Evolutionary conservation across 2,329 filamentous ascomycete genomes (phyloP).

Genomic region (Nothophaeocryptopus gaeumannii): DNA sequence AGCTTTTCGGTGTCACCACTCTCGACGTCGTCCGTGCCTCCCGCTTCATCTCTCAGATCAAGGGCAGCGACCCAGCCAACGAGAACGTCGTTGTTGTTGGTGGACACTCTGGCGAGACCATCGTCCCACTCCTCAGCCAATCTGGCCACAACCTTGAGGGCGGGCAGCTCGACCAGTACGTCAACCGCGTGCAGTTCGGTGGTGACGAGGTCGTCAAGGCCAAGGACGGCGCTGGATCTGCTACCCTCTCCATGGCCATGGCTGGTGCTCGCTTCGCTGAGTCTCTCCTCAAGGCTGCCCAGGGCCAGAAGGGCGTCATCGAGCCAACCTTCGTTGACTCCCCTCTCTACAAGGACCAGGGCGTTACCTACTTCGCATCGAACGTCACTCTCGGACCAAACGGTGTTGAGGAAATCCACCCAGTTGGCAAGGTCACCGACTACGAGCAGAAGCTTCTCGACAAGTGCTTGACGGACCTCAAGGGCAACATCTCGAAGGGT

Average conservation of each 20-base stretch:
- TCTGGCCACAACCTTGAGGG: constrained; percentile 82
- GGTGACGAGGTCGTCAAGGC: constrained; percentile 99
- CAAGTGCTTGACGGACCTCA: constrained; percentile 76
- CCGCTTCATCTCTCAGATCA: constrained; percentile 95
- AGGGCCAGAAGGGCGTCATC: constrained; percentile 90
- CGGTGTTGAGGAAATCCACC: constrained; percentile 90
- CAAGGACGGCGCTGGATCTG: constrained; percentile 95
- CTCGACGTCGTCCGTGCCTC: constrained; percentile 97
- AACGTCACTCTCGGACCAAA: constrained; percentile 93
- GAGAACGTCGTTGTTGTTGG: constrained; percentile 96
- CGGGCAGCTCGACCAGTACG: constrained; percentile 69
- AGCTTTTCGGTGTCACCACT: constrained; percentile 98
- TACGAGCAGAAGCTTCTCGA: constrained; percentile 88
- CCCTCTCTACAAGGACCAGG: constrained; percentile 97
- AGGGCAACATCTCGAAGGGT: constrained; percentile 95
- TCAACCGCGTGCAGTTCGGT: constrained; percentile 96
- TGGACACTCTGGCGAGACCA: constrained; percentile 96
- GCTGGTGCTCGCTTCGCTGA: constrained; percentile 84
- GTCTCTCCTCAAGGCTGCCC: constrained; percentile 84
- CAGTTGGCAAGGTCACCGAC: constrained; percentile 78
- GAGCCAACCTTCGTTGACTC: constrained; percentile 98
- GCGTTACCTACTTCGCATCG: constrained; percentile 94
- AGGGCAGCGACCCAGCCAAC: constrained; percentile 81
- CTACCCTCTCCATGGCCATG: constrained; percentile 98
- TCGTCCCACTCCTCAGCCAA: constrained; percentile 96